These are phyloP conservation scores for Flaveria linearis DNA, from an alignment of 129 eudicot species.

Conservation along the genomic window DNA sequence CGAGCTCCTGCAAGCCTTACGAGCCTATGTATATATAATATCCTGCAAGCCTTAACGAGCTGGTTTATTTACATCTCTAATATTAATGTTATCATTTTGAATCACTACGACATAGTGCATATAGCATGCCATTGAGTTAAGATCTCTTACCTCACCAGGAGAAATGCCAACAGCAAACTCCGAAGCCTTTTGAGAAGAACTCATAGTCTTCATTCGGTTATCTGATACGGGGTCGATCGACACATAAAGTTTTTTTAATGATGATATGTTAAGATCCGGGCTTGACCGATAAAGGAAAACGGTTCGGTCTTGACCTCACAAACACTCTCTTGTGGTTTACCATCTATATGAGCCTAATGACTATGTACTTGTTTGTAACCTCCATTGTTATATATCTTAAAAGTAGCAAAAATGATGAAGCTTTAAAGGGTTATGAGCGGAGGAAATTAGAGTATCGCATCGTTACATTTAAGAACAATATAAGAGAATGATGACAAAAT, in stretches of 20 bases:
- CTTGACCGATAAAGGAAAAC: constrained; percentile 30
- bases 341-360: constrained; percentile 47
- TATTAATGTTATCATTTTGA: no score
- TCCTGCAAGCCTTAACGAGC: no score
- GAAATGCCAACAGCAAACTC: constrained; percentile 32
- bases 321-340: constrained; percentile 57
- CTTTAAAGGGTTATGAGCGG: not conserved
- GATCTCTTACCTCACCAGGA: constrained; percentile 56
- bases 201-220: constrained; percentile 69
- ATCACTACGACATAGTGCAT: not conserved
- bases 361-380: constrained; percentile 48
- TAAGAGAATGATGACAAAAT: constrained; percentile 13
- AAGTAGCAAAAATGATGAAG: not conserved
- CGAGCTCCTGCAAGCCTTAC: no score
- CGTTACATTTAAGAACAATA: not conserved
- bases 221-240: constrained; percentile 78
- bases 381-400: constrained; percentile 29
- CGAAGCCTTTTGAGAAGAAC: constrained; percentile 56
- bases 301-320: constrained; percentile 52
- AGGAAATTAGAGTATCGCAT: not conserved
- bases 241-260: constrained; percentile 61
- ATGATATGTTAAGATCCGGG: constrained; percentile 47
- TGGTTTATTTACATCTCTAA: no score
- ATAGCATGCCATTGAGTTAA: not conserved
- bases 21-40: no score